Conservation (phyloP, 1,284 basidiomycete species). For the Irpex rosettiformis region DNA sequence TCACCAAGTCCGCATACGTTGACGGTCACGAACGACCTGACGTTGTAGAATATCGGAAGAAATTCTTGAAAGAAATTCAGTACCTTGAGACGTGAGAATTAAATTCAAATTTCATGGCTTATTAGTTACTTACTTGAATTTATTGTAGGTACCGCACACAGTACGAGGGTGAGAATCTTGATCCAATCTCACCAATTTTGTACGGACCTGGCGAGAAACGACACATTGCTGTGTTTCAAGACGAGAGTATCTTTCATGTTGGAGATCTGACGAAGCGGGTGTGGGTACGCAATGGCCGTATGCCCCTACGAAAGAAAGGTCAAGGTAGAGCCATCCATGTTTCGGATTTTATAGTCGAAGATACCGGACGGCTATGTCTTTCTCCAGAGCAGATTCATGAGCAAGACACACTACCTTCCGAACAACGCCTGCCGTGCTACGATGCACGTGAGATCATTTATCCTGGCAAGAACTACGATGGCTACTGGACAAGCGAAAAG, state of each 20-base stretch:
- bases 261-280: slow-evolving; percentile 19
- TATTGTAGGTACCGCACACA: neutral
- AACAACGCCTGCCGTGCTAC: neutral
- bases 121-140: neutral
- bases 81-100: neutral
- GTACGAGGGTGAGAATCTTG: neutral
- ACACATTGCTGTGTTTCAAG: slow-evolving; percentile 21
- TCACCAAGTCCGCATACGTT: slow-evolving; percentile 1
- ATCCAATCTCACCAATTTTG: neutral
- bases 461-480: slow-evolving; percentile 6
- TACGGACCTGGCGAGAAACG: slow-evolving; percentile 16
- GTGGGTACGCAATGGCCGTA: slow-evolving; percentile 22
- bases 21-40: slow-evolving; percentile 5
- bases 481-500: slow-evolving; percentile 2
- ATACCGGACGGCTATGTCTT: slow-evolving; percentile 20
- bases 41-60: neutral
- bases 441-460: slow-evolving; percentile 5
- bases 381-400: slow-evolving; percentile 10
- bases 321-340: slow-evolving; percentile 23
- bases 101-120: neutral
- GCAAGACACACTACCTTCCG: slow-evolving; percentile 12
- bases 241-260: slow-evolving; percentile 23
- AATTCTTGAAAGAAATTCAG: neutral
- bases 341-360: slow-evolving; percentile 27
- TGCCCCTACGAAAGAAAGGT: slow-evolving; percentile 24